Evolutionary conservation across 768 basidiomycete species (phyloP).

Genomic region (Sarcodon aspratus): DNA sequence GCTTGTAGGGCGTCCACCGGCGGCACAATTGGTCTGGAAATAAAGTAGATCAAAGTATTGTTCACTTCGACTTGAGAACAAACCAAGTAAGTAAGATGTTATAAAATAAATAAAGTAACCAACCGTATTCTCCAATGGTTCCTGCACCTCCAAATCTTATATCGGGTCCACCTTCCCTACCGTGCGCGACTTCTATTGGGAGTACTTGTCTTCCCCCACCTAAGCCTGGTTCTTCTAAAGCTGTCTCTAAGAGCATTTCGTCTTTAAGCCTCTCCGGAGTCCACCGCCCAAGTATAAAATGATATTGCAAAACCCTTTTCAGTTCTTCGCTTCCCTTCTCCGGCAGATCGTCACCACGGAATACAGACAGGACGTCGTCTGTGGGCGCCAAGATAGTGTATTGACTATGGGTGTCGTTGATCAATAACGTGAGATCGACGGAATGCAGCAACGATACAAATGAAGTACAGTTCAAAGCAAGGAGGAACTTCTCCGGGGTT

Average conservation of each 20-base stretch:
- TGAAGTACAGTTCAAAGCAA: slow-evolving; percentile 81
- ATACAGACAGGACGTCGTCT: slow-evolving; percentile 70
- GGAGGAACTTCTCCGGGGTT: slow-evolving; percentile 92
- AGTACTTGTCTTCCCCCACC: slow-evolving; percentile 62
- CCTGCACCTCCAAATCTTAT: slow-evolving; percentile 80
- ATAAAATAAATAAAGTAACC: slow-evolving; percentile 15
- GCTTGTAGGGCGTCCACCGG: slow-evolving; percentile 75
- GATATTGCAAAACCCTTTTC: slow-evolving; percentile 69
- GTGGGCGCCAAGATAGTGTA: slow-evolving; percentile 89
- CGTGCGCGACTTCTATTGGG: slow-evolving; percentile 43
- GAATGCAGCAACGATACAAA: slow-evolving; percentile 87
- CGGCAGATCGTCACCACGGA: slow-evolving; percentile 45
- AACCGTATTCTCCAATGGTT: slow-evolving; percentile 67
- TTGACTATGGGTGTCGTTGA: slow-evolving; percentile 55
- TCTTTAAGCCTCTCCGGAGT: slow-evolving; percentile 56
- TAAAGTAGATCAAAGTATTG: slow-evolving; percentile 79
- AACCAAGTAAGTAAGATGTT: slow-evolving; percentile 5
- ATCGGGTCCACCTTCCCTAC: slow-evolving; percentile 32
- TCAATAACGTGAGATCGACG: slow-evolving; percentile 56
- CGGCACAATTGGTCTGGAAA: slow-evolving; percentile 74
- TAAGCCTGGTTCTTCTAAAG: slow-evolving; percentile 60
- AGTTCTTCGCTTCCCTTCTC: slow-evolving; percentile 57
- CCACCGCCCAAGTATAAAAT: slow-evolving; percentile 83
- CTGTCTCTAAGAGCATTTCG: slow-evolving; percentile 72
- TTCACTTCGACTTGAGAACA: slow-evolving; percentile 49